Conservation (phyloP, 495 filamentous ascomycete genomes). For the Rostrohypoxylon terebratum region DNA sequence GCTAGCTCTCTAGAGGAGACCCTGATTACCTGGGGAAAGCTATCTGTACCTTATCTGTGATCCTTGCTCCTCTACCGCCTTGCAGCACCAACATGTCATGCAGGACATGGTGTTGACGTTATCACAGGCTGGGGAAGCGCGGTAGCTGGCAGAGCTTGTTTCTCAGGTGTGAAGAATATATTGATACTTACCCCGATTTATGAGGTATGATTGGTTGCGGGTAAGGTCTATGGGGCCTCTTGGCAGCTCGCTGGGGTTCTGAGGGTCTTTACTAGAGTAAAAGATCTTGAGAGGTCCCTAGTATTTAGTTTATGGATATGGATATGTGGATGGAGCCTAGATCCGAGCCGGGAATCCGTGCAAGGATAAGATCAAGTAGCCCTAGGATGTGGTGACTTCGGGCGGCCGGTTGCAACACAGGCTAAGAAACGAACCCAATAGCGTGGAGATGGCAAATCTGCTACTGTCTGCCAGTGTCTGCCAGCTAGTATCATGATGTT, state of each 20-base stretch:
- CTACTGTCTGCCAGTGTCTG: slow-evolving; percentile 4
- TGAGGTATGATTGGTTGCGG: slow-evolving; percentile 22
- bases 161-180: slow-evolving; percentile 28
- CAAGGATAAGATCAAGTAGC: slow-evolving; percentile 34
- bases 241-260: neutral
- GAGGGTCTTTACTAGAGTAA: neutral
- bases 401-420: slow-evolving; percentile 45
- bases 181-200: slow-evolving; percentile 20
- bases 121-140: slow-evolving; percentile 44
- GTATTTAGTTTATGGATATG: slow-evolving; percentile 8
- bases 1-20: slow-evolving; percentile 25
- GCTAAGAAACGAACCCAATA: slow-evolving; percentile 46
- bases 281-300: neutral
- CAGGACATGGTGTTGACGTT: slow-evolving; percentile 24
- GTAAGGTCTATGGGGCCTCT: slow-evolving; percentile 15
- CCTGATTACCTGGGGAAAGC: slow-evolving; percentile 28
- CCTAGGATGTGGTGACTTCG: slow-evolving; percentile 30
- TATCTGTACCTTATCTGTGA: slow-evolving; percentile 38
- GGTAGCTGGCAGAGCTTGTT: slow-evolving; percentile 42
- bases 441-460: slow-evolving; percentile 36
- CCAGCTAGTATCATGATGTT: slow-evolving; percentile 41
- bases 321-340: slow-evolving; percentile 27
- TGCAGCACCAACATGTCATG: slow-evolving; percentile 25
- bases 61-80: slow-evolving; percentile 25
- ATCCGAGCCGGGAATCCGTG: slow-evolving; percentile 38